These are phyloP conservation scores for Synura sp. DNA, from an alignment of 352 stramenopile genomes.

Conservation along the genomic window DNA sequence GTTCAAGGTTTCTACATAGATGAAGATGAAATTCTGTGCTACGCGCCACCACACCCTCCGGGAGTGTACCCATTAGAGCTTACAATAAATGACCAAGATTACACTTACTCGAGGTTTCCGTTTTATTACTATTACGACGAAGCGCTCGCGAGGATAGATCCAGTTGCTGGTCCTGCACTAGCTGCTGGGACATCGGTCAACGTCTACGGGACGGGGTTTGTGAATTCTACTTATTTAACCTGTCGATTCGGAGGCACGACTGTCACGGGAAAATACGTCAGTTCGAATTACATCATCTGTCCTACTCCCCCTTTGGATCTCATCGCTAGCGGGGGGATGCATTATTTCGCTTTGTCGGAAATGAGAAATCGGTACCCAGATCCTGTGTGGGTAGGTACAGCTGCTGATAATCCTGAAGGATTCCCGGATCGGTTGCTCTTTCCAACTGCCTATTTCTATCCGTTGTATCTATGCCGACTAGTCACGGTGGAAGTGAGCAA, in stretches of 20 bases:
- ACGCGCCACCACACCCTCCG: neutral
- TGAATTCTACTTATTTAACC: constrained; percentile 47
- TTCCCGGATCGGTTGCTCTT: neutral
- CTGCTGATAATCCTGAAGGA: neutral
- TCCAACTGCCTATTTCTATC: neutral
- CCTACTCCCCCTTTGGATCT: constrained; percentile 53
- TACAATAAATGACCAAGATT: constrained; percentile 41
- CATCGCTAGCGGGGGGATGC: constrained; percentile 27
- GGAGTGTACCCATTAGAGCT: constrained; percentile 36
- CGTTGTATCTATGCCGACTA: constrained; percentile 51
- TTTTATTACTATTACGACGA: neutral
- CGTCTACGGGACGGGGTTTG: constrained; percentile 40
- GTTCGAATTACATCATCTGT: constrained; percentile 59
- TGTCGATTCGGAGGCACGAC: constrained; percentile 60
- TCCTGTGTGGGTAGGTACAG: neutral
- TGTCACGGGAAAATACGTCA: constrained; percentile 57
- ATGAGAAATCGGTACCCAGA: neutral
- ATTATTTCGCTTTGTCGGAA: neutral
- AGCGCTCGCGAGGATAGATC: neutral
- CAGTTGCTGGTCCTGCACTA: neutral
- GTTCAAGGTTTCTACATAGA: neutral
- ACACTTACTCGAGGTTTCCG: neutral
- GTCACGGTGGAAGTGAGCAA: constrained; percentile 87
- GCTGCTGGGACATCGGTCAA: constrained; percentile 2
- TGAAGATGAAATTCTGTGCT: neutral